Evolutionary conservation across 164 flowering plant genomes (phyloP), one percentile per base, ranked within the genome.

Genomic region (Vitis riparia): DNA sequence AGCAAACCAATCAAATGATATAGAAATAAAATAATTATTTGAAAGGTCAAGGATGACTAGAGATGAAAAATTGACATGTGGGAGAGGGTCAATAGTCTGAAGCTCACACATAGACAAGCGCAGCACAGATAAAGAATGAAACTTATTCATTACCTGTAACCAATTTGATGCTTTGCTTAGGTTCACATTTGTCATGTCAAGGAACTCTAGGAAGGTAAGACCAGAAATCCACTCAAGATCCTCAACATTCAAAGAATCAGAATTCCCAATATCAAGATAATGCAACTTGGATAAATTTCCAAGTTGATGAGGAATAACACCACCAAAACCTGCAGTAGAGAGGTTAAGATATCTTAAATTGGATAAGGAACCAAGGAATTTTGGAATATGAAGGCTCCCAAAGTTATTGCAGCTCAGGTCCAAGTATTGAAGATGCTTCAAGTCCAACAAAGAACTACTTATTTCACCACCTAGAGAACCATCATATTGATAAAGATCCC

Each of bases 221-320:
- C 60, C 4, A 44, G 72, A 69, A 14, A 76, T 3, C 82, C 83
- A 73, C 2, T 56, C 30, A 10, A 79, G 61, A 16, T 62, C 19
- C 0, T 17, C 37, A 11, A 3, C 58, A 7, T 17, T 11, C 2
- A 19, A 11, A 4, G 5, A 27, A 10, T 32, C 0, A 32, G 44
- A 32, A 32, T 32, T 4, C 8, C 50, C 2, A 9, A 51, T 19
- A 63, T 55, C 51, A 16, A n/a, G 23, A 48, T 2, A 51, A 23
- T 13, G 12, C n/a, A 60, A 16, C 32, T n/a, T 11, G 0, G 14
- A 44, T 37, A 63, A 71, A 23, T 17, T 19, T 29, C 72, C 17
- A 69, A 66, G 51, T 32, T 51, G 51, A 53, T 19, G 29, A 44
- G 52, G 53, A 37, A 68, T 23, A 6, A 32, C 7, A 32, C 44